Conservation (phyloP, 768 basidiomycete genomes). For the Tephrocybe sp. region DNA sequence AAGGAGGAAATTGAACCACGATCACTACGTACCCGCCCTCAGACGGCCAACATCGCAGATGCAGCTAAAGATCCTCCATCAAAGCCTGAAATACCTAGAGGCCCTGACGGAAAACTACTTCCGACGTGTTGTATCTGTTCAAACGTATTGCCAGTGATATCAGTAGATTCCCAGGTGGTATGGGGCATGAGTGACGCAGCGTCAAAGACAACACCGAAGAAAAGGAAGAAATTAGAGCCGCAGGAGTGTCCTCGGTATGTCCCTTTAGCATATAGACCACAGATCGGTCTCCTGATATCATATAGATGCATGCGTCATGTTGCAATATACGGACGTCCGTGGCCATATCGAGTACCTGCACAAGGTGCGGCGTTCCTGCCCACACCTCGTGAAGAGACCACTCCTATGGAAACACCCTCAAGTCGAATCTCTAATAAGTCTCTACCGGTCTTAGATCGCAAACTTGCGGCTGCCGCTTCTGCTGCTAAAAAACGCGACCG, state of each 20-base stretch:
- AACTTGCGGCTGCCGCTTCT: conserved; percentile 45
- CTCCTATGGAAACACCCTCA: conserved; percentile 45
- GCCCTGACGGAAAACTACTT: conserved; percentile 64
- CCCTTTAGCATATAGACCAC: conserved; percentile 11
- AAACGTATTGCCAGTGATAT: conserved; percentile 73
- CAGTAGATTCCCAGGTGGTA: conserved; percentile 71
- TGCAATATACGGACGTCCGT: conserved; percentile 71
- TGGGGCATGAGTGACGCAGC: conserved; percentile 58
- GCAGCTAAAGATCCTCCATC: conserved; percentile 33
- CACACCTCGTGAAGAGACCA: conserved; percentile 53
- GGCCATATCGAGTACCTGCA: conserved; percentile 65
- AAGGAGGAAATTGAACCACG: conserved; percentile 54
- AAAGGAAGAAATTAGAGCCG: conserved; percentile 49
- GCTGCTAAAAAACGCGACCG: conserved; percentile 30
- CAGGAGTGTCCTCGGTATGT: conserved; percentile 77
- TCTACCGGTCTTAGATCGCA: conserved; percentile 52
- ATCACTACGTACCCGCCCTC: conserved; percentile 49
- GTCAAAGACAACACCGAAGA: conserved; percentile 47
- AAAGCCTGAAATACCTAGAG: conserved; percentile 47
- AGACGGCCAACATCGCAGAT: conserved; percentile 35
- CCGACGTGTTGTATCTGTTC: conserved; percentile 73
- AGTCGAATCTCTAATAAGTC: conserved; percentile 53
- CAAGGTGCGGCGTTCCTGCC: conserved; percentile 44
- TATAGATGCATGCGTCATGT: conserved; percentile 75
- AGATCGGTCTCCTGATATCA: conserved; percentile 1